A percentile compares a stretch with the other conserved stretches of the same genome.
phyloP scores from a whole-genome alignment of 2,329 filamentous ascomycete species.

The Xylariaceae sp. region DNA sequence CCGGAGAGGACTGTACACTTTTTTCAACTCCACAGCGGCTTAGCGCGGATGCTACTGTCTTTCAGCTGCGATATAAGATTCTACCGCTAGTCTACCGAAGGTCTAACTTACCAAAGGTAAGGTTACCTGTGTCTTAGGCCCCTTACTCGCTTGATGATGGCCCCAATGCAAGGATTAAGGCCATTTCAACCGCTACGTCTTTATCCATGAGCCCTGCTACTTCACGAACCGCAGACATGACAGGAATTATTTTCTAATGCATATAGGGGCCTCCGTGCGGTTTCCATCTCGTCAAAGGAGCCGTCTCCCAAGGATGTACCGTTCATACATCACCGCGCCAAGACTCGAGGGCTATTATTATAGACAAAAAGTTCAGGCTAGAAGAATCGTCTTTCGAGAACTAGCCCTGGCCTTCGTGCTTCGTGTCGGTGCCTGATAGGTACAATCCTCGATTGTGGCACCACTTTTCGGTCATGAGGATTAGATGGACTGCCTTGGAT shows the following conservation, averaged over 20 bases:
- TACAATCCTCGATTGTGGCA: conserved; percentile 11
- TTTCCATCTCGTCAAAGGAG: background rate
- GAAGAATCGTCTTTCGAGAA: conserved; percentile 4
- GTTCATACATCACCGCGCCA: conserved; percentile 4
- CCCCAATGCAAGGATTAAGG: background rate
- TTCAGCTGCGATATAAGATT: conserved; percentile 7
- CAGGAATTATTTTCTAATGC: background rate
- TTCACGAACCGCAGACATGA: background rate
- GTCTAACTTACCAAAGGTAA: conserved; percentile 12
- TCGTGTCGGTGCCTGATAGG: conserved; percentile 30
- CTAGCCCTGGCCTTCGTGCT: conserved; percentile 1
- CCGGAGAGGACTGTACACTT: conserved; percentile 5
- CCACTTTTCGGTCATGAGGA: conserved; percentile 21
- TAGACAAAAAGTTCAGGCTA: conserved; percentile 11
- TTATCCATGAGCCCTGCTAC: background rate
- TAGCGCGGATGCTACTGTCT: conserved; percentile 24
- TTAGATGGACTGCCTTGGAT: conserved; percentile 17
- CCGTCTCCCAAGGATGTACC: background rate
- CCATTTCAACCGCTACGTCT: background rate
- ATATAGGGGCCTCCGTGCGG: background rate
- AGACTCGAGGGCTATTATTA: conserved; percentile 4
- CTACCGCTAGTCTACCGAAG: conserved; percentile 10
- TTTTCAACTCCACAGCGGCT: conserved; percentile 21
- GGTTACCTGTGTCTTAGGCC: background rate
- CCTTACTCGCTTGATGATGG: background rate